Evolutionary conservation across 2,329 filamentous ascomycete genomes (phyloP), one percentile per base, ranked within the genome.

Genomic region (Blumeriella jaapii): DNA sequence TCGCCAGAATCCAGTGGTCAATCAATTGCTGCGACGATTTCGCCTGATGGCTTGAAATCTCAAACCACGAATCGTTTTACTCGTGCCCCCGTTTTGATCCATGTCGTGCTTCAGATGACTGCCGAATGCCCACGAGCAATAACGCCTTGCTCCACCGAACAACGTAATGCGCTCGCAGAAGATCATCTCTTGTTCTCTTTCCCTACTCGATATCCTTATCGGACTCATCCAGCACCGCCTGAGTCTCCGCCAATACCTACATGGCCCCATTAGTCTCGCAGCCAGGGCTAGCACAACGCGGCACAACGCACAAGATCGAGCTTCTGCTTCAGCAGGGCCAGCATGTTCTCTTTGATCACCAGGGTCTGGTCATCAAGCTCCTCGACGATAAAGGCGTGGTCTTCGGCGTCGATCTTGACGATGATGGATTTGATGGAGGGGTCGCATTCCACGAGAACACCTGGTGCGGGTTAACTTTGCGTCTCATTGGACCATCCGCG

Each of bases 371-470:
- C 82, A 59, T 87, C 82, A 1, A 87, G 69, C 44, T 86, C 80
- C 50, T 86, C 80, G 43, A 86, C 81, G 53, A 89, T 82, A 56
- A 75, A 83, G 45, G 78, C 74, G 58, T 86, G 75, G 47, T 69
- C 68, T 38, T 72, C 65, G 50, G 65, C 71, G 59, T 89, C 78
- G 48, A 89, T 82, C 52, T 77, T 81, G 49, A 82, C 66, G 52
- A 89, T 79, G 63, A 87, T 85, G 44, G 82, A 81, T 60, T 86
- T 87, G 68, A 89, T 86, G 28, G 80, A 83, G n/a, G 82, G 78
- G 55, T 89, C 82, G 60, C 80, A 85, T 59, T 85, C 74, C 59
- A 89, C 75, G 45, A 89, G 69, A 17, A 83, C 77, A 43, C 82
- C 82, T 68, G 41, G 13, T 29, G 6, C 7, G 7, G 9, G 20